These are phyloP conservation scores for Echeveria elegans DNA, from an alignment of 164 flowering plant species.

Conservation along the genomic window DNA sequence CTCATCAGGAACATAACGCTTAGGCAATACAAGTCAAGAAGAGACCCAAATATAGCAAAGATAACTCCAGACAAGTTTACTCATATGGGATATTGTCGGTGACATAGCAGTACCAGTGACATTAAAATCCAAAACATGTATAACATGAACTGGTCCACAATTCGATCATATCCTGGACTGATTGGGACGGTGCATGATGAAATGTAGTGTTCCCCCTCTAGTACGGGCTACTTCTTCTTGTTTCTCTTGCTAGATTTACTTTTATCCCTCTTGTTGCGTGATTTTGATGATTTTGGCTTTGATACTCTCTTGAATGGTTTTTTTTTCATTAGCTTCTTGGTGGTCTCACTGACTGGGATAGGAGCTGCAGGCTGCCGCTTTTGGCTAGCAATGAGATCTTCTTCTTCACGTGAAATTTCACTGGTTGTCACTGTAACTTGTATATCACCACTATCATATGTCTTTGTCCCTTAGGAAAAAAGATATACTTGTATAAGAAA, in stretches of 20 bases:
- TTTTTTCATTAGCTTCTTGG: constrained; percentile 31
- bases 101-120: neutral
- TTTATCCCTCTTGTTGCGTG: neutral
- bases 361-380: constrained; percentile 14
- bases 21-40: too few relatives aligned
- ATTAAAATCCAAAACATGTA: neutral
- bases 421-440: constrained; percentile 9
- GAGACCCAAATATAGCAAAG: neutral
- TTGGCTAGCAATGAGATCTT: neutral
- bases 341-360: constrained; percentile 13
- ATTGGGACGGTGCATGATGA: constrained; percentile 24
- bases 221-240: neutral
- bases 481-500: too few relatives aligned
- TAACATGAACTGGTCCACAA: neutral
- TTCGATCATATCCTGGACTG: neutral
- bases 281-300: constrained; percentile 15
- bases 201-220: neutral
- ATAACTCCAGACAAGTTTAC: neutral
- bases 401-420: constrained; percentile 12
- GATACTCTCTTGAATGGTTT: constrained; percentile 39
- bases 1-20: too few relatives aligned
- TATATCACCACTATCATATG: constrained; percentile 9
- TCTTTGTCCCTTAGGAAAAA: constrained; percentile 1
- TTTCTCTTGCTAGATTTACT: neutral
- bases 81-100: constrained; percentile 8